phyloP scores from a whole-genome alignment of 2,329 filamentous ascomycete genomes.

The Aspergillus pseudoterreus region DNA sequence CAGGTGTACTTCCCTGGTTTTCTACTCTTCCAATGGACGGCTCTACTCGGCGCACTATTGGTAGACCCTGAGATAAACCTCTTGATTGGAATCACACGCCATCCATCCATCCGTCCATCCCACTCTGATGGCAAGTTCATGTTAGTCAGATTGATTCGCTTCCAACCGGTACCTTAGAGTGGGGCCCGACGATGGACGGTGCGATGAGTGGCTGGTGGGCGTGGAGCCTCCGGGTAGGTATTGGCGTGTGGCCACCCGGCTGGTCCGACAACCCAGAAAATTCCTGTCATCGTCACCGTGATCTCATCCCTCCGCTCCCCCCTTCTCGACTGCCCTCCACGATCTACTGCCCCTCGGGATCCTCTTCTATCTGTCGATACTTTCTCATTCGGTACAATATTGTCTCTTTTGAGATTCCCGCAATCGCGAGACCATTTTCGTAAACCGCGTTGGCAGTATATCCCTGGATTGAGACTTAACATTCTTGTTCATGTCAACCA shows the following conservation, averaged over 20 bases:
- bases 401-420: neutral
- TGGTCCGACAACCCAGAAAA: conserved; percentile 22
- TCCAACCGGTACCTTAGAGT: neutral
- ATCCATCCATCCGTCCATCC: no score
- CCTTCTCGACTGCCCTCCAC: neutral
- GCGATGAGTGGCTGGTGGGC: conserved; percentile 14
- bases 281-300: conserved; percentile 39
- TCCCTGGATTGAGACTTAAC: conserved; percentile 6
- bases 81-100: neutral
- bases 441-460: neutral
- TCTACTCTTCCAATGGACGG: no score
- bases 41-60: no score
- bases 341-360: neutral
- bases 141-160: neutral
- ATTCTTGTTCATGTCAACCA: conserved; percentile 5
- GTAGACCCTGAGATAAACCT: no score
- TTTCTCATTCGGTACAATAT: no score
- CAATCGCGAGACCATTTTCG: neutral
- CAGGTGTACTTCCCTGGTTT: neutral
- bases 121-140: no score
- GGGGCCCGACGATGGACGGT: neutral
- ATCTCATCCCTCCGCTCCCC: conserved; percentile 26
- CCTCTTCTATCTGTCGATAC: neutral
- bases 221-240: conserved; percentile 11
- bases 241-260: conserved; percentile 20